Conservation (phyloP, 768 basidiomycete species). For the Phylloporus rhodoxanthus region DNA sequence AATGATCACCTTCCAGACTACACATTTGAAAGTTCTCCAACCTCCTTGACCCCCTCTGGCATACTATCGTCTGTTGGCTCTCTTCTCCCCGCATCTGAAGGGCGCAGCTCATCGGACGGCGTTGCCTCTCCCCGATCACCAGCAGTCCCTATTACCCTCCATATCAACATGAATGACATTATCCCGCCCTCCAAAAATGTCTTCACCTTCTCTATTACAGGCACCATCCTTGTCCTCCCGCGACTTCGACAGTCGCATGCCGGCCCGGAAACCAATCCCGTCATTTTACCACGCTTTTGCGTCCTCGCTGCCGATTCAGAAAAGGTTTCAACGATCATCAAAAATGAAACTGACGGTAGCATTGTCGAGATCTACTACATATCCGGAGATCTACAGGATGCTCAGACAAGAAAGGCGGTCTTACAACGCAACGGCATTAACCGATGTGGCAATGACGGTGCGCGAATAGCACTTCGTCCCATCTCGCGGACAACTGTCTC, state of each 20-base stretch:
- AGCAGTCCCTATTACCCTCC: conserved; percentile 60
- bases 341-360: conserved; percentile 49
- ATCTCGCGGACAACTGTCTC: conserved; percentile 22
- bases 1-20: conserved; percentile 59
- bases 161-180: conserved; percentile 77
- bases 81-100: conserved; percentile 27
- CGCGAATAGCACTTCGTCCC: conserved; percentile 49
- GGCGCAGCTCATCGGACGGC: conserved; percentile 35
- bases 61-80: conserved; percentile 38
- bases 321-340: conserved; percentile 49
- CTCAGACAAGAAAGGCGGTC: conserved; percentile 59
- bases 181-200: conserved; percentile 56
- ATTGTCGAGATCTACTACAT: conserved; percentile 60
- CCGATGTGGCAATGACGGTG: conserved; percentile 57
- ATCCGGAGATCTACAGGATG: conserved; percentile 50
- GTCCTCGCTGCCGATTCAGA: conserved; percentile 65
- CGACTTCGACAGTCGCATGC: conserved; percentile 27
- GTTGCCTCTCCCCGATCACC: conserved; percentile 37
- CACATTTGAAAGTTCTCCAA: conserved; percentile 64
- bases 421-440: conserved; percentile 54
- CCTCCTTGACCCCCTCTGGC: conserved; percentile 44
- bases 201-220: conserved; percentile 62
- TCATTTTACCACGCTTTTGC: conserved; percentile 62
- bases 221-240: conserved; percentile 57
- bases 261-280: conserved; percentile 41